Evolutionary conservation across 2,329 filamentous ascomycete species (phyloP), one percentile per base, ranked within the genome.

Genomic region (Apiospora rasikravindrae): DNA sequence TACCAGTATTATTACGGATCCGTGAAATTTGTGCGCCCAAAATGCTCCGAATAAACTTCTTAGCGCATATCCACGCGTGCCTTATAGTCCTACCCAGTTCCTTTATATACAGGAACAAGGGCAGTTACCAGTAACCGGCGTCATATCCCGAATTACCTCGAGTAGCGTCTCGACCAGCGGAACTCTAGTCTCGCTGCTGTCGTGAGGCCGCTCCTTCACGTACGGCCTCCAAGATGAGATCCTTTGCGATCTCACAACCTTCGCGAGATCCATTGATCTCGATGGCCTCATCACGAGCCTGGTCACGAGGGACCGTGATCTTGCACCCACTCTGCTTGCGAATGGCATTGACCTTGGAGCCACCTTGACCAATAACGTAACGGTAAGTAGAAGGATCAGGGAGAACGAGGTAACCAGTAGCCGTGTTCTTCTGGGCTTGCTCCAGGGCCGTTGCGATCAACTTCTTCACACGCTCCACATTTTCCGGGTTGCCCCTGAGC

Each of bases 311-410:
- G 53, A 99, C 96, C 75, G 95, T 95, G 81, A 99, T 97, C 84
- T 93, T 95, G 84, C 95, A 98, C 71, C 93, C 94, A 69, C 95
- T 98, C 86, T 96, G 91, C 85, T 94, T 94, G 77, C 96, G 91
- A 81, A 99, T 98, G 57, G 90, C 86, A 84, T 98, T 98, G 82
- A 99, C 97, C 83, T 96, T 96, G 82, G 90, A 93, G 73, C 96
- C 96, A 73, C 93, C 93, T 75, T 92, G 91, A 5, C 96, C 96
- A 77, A 99, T 95, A 68, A 99, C 94, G 75, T 93, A 93, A 74
- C 96, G 91, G 86, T 98, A 98, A 67, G 94, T 94, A 77, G 90
- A 91, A 14, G 96, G 94, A 80, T 99, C 96, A 0, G 96, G 93
- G 51, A 99, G 88, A 75, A 96, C 92, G 47, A 99, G 89, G 82